Evolutionary conservation across 495 filamentous ascomycete species (phyloP).

Genomic region (Penicillium ochrochloron): DNA sequence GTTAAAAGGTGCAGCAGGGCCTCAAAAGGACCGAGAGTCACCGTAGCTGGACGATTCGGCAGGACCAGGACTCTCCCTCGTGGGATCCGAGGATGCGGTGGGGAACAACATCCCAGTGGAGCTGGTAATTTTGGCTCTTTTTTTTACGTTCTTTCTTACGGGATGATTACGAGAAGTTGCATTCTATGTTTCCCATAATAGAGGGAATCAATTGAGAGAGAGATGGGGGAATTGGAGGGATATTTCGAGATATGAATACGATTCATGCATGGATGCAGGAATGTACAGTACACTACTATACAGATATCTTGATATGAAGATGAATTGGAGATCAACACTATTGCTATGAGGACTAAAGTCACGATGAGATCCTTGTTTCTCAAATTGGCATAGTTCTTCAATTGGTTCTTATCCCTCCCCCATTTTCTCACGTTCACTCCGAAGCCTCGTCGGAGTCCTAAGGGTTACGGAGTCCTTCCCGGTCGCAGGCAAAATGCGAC

Average conservation of each 20-base stretch:
- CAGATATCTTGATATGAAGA: background rate
- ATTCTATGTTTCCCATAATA: background rate
- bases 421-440: background rate
- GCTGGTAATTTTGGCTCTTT: slow-evolving; percentile 44
- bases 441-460: slow-evolving; percentile 1
- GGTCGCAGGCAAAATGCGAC: slow-evolving; percentile 7
- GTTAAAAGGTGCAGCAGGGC: slow-evolving; percentile 25
- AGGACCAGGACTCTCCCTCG: slow-evolving; percentile 38
- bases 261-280: background rate
- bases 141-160: slow-evolving; percentile 10
- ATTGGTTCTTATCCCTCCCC: background rate
- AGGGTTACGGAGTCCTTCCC: slow-evolving; percentile 6
- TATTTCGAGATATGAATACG: background rate
- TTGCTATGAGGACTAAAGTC: background rate
- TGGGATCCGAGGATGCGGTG: slow-evolving; percentile 52
- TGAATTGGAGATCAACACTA: background rate
- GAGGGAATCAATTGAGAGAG: background rate
- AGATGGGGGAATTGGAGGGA: background rate
- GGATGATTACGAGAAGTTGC: background rate
- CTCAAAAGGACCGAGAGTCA: slow-evolving; percentile 5
- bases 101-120: slow-evolving; percentile 36
- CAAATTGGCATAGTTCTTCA: background rate
- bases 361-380: background rate
- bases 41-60: slow-evolving; percentile 29
- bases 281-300: background rate